phyloP scores from a whole-genome alignment of 108 stramenopile species.

The Fragilariopsis cylindrus region DNA sequence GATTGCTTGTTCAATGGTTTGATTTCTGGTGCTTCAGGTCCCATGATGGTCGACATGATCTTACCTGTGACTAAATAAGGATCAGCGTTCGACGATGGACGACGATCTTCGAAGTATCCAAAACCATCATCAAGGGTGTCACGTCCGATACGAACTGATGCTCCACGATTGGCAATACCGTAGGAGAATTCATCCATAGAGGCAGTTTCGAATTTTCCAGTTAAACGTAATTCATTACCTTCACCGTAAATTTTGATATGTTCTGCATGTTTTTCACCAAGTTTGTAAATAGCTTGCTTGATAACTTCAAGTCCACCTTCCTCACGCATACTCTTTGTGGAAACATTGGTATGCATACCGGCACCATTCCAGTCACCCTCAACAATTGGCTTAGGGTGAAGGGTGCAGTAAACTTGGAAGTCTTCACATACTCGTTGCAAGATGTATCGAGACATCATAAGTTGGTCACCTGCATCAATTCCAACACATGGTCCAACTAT shows the following conservation, averaged over 20 bases:
- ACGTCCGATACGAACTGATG: conserved; percentile 93
- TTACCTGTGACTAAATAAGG: conserved; percentile 97
- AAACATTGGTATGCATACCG: conserved; percentile 98
- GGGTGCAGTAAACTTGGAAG: conserved; percentile 94
- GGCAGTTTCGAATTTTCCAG: conserved; percentile 96
- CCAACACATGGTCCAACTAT: conserved; percentile 96
- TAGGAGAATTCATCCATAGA: conserved; percentile 90
- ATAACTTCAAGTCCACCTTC: conserved; percentile 91
- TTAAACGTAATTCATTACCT: conserved; percentile 96
- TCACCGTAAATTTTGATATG: conserved; percentile 98
- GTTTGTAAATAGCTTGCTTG: conserved; percentile 96
- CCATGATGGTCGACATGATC: conserved; percentile 95
- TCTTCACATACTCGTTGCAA: conserved; percentile 96
- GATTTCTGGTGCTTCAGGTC: conserved; percentile 71
- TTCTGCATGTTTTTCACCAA: conserved; percentile 91
- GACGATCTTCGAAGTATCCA: conserved; percentile 99
- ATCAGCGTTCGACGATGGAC: conserved; percentile 97
- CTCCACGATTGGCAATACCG: conserved; percentile 98
- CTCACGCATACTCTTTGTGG: conserved; percentile 95
- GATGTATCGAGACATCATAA: conserved; percentile 96
- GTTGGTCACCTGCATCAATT: conserved; percentile 97
- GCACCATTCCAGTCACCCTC: conserved; percentile 99
- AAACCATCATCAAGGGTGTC: conserved; percentile 87
- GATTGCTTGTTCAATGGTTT: conserved; percentile 52
- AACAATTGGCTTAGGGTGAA: conserved; percentile 97